Percentiles rank a stretch among this genome's conserved stretches.
phyloP scores from a whole-genome alignment of 2,329 filamentous ascomycete genomes.

The Niveomyces coronatus region DNA sequence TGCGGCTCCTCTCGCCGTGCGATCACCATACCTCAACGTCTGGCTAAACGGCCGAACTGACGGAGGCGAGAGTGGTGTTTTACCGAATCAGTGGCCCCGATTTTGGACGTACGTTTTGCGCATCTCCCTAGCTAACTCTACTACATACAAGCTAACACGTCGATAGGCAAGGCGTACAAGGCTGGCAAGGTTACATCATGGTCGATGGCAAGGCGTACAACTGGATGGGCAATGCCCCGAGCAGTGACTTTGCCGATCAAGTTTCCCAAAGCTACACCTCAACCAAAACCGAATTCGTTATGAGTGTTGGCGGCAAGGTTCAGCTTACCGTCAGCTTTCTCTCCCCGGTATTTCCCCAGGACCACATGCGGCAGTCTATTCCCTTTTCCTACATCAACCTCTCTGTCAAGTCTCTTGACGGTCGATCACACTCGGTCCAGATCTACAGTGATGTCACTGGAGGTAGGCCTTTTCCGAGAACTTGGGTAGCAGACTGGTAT shows the following conservation, averaged over 20 bases:
- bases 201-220: slow-evolving; percentile 55
- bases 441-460: slow-evolving; percentile 60
- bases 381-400: slow-evolving; percentile 62
- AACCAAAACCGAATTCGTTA: slow-evolving; percentile 59
- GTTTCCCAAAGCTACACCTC: slow-evolving; percentile 59
- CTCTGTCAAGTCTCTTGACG: slow-evolving; percentile 52
- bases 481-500: slow-evolving; percentile 38
- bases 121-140: background rate
- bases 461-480: background rate
- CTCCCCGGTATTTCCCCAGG: slow-evolving; percentile 57
- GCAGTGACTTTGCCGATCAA: slow-evolving; percentile 44
- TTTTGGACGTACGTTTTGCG: slow-evolving; percentile 54
- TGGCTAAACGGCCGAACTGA: slow-evolving; percentile 55
- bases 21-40: slow-evolving; percentile 62
- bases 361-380: slow-evolving; percentile 57
- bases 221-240: slow-evolving; percentile 54
- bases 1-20: slow-evolving; percentile 61
- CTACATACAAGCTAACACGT: background rate
- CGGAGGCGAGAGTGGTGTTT: slow-evolving; percentile 52
- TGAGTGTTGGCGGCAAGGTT: slow-evolving; percentile 51
- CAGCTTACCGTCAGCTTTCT: slow-evolving; percentile 59
- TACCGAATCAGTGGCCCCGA: slow-evolving; percentile 58
- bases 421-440: slow-evolving; percentile 51
- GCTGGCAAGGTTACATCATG: slow-evolving; percentile 59
- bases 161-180: slow-evolving; percentile 40